Evolutionary conservation across 2,329 filamentous ascomycete genomes (phyloP).

Genomic region (Chalaropsis thielavioides): DNA sequence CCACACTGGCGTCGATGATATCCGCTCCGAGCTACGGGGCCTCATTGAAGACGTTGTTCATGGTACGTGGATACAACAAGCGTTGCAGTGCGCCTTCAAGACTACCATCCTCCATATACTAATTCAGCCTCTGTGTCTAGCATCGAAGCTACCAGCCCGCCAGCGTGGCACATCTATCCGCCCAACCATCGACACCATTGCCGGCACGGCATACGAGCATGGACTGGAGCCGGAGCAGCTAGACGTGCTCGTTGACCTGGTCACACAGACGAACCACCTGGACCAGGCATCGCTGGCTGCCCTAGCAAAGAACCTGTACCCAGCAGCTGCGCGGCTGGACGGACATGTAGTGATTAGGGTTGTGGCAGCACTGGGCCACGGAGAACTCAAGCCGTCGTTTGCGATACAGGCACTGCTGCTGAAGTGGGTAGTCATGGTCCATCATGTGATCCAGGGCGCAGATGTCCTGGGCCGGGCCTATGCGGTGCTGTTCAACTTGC

Average conservation of each 20-base stretch:
- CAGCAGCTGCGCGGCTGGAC: slow-evolving; percentile 27
- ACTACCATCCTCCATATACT: slow-evolving; percentile 1
- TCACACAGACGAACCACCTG: slow-evolving; percentile 52
- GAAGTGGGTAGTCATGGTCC: slow-evolving; percentile 64
- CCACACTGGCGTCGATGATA: slow-evolving; percentile 21
- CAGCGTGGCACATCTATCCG: slow-evolving; percentile 49
- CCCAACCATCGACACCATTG: slow-evolving; percentile 47
- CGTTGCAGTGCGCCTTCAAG: not conserved
- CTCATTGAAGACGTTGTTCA: slow-evolving; percentile 28
- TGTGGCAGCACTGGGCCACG: slow-evolving; percentile 62
- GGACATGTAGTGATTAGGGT: slow-evolving; percentile 47
- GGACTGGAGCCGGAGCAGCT: slow-evolving; percentile 51
- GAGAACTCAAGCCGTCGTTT: slow-evolving; percentile 57
- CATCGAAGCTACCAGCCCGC: slow-evolving; percentile 48
- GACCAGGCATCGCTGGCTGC: slow-evolving; percentile 60
- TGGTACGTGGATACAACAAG: slow-evolving; percentile 10
- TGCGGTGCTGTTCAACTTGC: slow-evolving; percentile 61
- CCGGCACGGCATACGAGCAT: slow-evolving; percentile 48
- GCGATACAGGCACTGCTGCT: slow-evolving; percentile 56
- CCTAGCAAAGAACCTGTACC: slow-evolving; percentile 63
- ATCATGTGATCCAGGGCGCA: slow-evolving; percentile 53
- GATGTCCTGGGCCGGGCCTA: slow-evolving; percentile 54
- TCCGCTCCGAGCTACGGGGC: slow-evolving; percentile 23
- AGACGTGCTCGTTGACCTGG: slow-evolving; percentile 47
- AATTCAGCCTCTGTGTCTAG: slow-evolving; percentile 26